These are phyloP conservation scores for Kodamaea fukazawae DNA, from an alignment of 805 yeast genomes.

Conservation along the genomic window DNA sequence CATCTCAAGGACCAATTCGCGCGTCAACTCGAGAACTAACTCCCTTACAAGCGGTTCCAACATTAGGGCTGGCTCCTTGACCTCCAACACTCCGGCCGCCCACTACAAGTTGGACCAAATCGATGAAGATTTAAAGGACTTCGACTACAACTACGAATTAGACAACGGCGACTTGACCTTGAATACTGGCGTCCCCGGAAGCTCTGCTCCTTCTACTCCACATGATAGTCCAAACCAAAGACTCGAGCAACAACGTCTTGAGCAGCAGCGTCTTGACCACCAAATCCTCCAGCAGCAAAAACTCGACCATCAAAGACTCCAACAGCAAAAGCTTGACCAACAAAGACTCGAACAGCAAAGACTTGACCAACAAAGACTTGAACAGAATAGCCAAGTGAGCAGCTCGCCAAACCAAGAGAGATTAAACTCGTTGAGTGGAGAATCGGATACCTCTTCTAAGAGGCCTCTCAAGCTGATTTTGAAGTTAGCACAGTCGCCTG, in stretches of 20 bases:
- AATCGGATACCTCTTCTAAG: neutral
- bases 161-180: constrained; percentile 19
- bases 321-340: no score
- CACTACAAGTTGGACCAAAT: constrained; percentile 33
- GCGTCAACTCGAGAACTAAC: constrained; percentile 33
- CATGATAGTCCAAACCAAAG: no score
- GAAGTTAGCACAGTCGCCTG: constrained; percentile 4
- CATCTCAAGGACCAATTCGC: constrained; percentile 33
- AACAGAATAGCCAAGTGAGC: no score
- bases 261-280: no score
- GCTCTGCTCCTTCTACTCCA: no score
- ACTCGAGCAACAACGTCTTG: no score
- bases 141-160: constrained; percentile 40
- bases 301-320: no score
- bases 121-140: constrained; percentile 43
- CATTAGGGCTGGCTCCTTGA: constrained; percentile 19
- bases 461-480: constrained; percentile 5
- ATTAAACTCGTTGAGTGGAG: no score
- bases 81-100: constrained; percentile 15
- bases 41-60: constrained; percentile 22
- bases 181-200: neutral
- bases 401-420: no score
- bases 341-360: no score
- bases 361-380: no score
- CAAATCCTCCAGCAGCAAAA: no score